Evolutionary conservation across 176 grass and related monocot species (phyloP), one percentile per base, ranked within the genome.

Genomic region (Cocos nucifera): DNA sequence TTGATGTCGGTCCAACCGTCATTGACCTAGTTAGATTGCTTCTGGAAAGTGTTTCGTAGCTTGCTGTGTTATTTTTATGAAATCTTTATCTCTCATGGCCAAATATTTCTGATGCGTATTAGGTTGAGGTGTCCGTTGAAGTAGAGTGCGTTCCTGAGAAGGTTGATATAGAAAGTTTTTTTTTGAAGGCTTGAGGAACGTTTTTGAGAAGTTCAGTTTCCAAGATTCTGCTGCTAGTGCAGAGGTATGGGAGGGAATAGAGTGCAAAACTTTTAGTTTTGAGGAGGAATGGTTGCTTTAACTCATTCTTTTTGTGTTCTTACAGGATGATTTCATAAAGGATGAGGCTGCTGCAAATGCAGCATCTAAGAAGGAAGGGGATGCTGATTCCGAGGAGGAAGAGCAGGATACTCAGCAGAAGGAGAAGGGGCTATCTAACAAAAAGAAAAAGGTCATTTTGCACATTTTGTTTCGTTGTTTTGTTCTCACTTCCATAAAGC

Each of bases 181-280:
- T 3, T 74, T 91, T 14, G 87, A 83, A 24, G 86, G 84, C 48
- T 95, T 90, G 50, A 89, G 82, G 75, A 71, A 54, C 63, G 75
- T 91, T 51, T 83, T 97, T 28, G 92, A 87, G 18, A 97, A 91
- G 64, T 97, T 97, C 58, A 80, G 76, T 72, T 91, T 97, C 87
- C 87, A 69, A 65, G 87, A 88, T 32, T 17, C 78, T 53, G 27
- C 67, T 22, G 75, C 64, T 0, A 54, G 17, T 5, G 63, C 62
- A 61, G 83, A 91, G 80, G 88, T 81, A 62, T 53, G 17, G 1
- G 51, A 44, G 10, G 19, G 54, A 26, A 21, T 59, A 27, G 17
- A 17, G 12, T 49, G 26, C 32, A 20, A 66, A 21, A 66, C 25
- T 7, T 29, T 69, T 32, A 20, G 51, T 30, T 30, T 57, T 6